A percentile compares a stretch with the other conserved stretches of the same genome.
Conservation (phyloP, 495 filamentous ascomycete species). For the Melanomma pulvis-pyrius region DNA sequence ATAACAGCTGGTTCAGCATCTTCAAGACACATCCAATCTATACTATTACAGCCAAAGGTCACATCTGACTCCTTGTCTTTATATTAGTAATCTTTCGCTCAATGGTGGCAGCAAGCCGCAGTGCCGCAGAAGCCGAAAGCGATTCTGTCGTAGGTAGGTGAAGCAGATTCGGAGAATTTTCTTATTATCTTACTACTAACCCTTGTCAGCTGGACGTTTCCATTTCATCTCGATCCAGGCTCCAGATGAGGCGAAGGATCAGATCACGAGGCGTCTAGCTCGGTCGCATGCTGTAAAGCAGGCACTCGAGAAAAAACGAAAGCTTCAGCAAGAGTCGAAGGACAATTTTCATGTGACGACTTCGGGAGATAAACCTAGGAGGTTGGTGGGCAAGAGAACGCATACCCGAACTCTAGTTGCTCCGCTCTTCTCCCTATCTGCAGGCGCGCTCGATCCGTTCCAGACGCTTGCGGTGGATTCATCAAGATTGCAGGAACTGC, state of each 20-base stretch:
- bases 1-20: too few species aligned
- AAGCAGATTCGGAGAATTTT: too few species aligned
- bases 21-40: too few species aligned
- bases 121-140: too few species aligned
- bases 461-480: conserved; percentile 43
- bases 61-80: too few species aligned
- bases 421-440: background rate
- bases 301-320: conserved; percentile 46
- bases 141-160: too few species aligned
- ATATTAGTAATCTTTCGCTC: too few species aligned
- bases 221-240: conserved; percentile 43
- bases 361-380: background rate
- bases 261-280: conserved; percentile 34
- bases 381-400: conserved; percentile 1
- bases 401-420: conserved; percentile 1
- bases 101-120: too few species aligned
- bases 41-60: too few species aligned
- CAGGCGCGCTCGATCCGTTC: conserved; percentile 37
- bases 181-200: conserved; percentile 4
- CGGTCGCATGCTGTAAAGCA: conserved; percentile 46
- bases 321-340: conserved; percentile 38
- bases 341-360: conserved; percentile 40
- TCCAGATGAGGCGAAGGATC: conserved; percentile 31
- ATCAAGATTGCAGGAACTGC: conserved; percentile 41
- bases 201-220: conserved; percentile 24